A percentile compares a stretch with the other conserved stretches of the same genome.
phyloP scores from a whole-genome alignment of 495 filamentous ascomycete genomes.

The Neurospora pannonica region DNA sequence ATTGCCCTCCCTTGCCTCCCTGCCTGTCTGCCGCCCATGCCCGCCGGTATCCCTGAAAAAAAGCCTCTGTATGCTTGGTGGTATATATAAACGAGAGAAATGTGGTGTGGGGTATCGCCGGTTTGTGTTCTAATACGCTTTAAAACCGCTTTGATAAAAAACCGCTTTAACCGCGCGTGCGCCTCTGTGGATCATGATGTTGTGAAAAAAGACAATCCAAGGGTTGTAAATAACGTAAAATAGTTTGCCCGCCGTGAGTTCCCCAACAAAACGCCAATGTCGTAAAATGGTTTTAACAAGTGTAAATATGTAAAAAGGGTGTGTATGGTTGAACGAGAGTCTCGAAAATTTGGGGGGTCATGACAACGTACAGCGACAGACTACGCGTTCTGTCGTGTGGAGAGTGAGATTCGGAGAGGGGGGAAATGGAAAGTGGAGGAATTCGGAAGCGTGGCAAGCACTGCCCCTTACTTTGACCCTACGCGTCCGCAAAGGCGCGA shows the following conservation, averaged over 20 bases:
- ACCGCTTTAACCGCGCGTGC: neutral
- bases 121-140: neutral
- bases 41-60: neutral
- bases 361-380: neutral
- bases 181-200: neutral
- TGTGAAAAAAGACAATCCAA: neutral
- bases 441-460: neutral
- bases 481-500: neutral
- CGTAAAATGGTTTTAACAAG: neutral
- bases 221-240: neutral
- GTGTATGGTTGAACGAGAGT: neutral
- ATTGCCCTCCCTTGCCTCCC: neutral
- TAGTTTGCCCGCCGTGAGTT: neutral
- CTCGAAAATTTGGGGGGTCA: neutral
- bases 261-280: neutral
- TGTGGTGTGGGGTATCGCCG: neutral
- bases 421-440: neutral
- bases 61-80: neutral
- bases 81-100: neutral
- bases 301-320: neutral
- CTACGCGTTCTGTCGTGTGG: neutral
- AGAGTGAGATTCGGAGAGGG: neutral
- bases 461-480: neutral
- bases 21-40: neutral
- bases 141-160: neutral